Evolutionary conservation across 1,284 basidiomycete species (phyloP).

Genomic region (Termitomyces sp.): DNA sequence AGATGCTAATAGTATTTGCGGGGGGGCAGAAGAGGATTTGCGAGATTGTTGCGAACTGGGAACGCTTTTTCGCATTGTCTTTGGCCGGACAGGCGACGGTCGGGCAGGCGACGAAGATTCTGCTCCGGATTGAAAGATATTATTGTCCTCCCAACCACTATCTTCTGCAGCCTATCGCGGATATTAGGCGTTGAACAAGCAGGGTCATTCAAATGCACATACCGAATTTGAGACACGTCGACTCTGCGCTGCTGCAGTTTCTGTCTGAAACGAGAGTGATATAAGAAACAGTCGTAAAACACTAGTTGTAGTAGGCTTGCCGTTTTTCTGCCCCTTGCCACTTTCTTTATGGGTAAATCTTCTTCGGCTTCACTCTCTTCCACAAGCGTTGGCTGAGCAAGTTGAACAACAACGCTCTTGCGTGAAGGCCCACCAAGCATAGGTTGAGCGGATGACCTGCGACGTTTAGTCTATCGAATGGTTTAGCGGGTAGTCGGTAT

Average conservation of each 20-base stretch:
- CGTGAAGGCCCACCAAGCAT: constrained; percentile 49
- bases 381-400: constrained; percentile 41
- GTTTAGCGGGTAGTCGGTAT: constrained; percentile 13
- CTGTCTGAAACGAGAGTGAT: constrained; percentile 29
- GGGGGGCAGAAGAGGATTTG: constrained; percentile 69
- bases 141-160: constrained; percentile 83
- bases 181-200: not conserved
- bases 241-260: constrained; percentile 43
- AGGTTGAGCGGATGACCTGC: constrained; percentile 60
- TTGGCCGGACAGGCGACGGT: constrained; percentile 51
- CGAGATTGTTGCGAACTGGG: constrained; percentile 46
- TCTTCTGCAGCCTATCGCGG: constrained; percentile 42
- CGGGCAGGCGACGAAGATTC: constrained; percentile 71
- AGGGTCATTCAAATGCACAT: constrained; percentile 15
- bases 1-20: constrained; percentile 45
- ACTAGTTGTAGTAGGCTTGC: constrained; percentile 32
- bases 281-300: constrained; percentile 2
- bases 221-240: constrained; percentile 50
- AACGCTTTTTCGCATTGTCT: constrained; percentile 42
- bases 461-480: constrained; percentile 30
- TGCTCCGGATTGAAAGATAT: constrained; percentile 77
- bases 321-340: constrained; percentile 54
- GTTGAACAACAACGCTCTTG: constrained; percentile 33
- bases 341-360: constrained; percentile 55
- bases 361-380: constrained; percentile 80